These are phyloP conservation scores for Teunomyces pallodes DNA, from an alignment of 805 yeast species.

Conservation along the genomic window DNA sequence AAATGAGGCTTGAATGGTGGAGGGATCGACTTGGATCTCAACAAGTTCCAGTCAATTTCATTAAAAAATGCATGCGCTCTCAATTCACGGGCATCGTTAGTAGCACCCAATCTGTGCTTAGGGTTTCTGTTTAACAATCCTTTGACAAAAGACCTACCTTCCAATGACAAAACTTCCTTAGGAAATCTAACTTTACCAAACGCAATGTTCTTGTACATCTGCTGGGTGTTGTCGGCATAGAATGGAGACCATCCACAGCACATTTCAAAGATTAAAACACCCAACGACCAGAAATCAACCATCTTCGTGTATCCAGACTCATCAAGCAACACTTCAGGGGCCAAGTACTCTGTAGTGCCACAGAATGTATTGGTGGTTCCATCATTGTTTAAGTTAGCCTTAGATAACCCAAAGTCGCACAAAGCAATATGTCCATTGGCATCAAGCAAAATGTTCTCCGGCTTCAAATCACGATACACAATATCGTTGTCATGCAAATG, in stretches of 20 bases:
- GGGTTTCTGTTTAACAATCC: conserved; percentile 95
- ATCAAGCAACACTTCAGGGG: conserved; percentile 93
- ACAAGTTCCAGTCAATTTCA: conserved; percentile 86
- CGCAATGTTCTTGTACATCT: conserved; percentile 98
- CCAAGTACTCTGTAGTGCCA: conserved; percentile 97
- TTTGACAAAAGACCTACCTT: conserved; percentile 93
- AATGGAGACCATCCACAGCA: conserved; percentile 99
- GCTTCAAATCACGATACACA: conserved; percentile 94
- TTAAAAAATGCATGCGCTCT: conserved; percentile 88
- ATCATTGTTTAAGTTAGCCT: conserved; percentile 82
- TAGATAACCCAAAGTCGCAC: conserved; percentile 95
- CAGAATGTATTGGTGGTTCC: conserved; percentile 96
- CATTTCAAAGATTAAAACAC: conserved; percentile 96
- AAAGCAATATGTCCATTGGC: conserved; percentile 97
- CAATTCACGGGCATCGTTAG: conserved; percentile 88
- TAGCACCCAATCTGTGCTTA: conserved; percentile 87
- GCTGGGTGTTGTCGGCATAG: conserved; percentile 96
- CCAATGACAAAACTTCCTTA: conserved; percentile 87
- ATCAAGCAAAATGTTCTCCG: conserved; percentile 91
- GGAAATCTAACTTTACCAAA: conserved; percentile 98
- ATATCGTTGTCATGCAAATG: conserved; percentile 94
- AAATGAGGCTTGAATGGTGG: conserved; percentile 98
- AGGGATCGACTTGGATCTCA: conserved; percentile 77
- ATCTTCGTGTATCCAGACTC: conserved; percentile 96
- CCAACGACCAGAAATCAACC: conserved; percentile 99